A percentile compares a stretch with the other conserved stretches of the same genome.
phyloP scores from a whole-genome alignment of 2,329 filamentous ascomycete species.

The Leptographium lundbergii region DNA sequence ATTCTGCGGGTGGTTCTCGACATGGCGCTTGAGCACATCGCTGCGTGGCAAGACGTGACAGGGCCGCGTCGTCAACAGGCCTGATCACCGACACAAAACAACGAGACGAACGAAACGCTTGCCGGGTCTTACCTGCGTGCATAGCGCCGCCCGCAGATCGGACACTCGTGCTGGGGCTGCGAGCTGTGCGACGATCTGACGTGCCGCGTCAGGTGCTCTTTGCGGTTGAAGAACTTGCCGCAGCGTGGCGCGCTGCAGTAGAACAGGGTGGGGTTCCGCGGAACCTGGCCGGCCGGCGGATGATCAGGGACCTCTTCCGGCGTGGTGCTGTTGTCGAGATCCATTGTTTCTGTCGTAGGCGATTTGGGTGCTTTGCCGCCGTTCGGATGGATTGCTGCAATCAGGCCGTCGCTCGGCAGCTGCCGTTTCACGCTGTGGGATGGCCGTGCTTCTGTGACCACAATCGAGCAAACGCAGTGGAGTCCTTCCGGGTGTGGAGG shows the following conservation, averaged over 20 bases:
- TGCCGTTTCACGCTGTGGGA: background rate
- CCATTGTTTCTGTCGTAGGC: background rate
- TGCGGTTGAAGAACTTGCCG: slow-evolving; percentile 4
- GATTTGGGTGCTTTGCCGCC: background rate
- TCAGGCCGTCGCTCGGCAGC: background rate
- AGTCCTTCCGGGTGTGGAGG: background rate
- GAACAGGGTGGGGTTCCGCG: background rate
- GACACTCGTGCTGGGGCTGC: slow-evolving; percentile 2
- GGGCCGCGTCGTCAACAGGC: too few relatives aligned
- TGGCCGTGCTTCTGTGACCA: background rate
- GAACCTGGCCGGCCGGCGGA: background rate
- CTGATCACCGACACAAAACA: background rate
- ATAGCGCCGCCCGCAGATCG: slow-evolving; percentile 2
- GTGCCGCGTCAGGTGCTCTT: slow-evolving; percentile 4
- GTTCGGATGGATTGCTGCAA: background rate
- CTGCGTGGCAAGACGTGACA: background rate
- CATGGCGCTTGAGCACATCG: slow-evolving; percentile 4
- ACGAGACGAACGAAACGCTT: background rate
- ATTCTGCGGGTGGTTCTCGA: slow-evolving; percentile 4
- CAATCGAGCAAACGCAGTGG: background rate
- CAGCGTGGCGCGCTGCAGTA: slow-evolving; percentile 1
- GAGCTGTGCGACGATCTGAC: slow-evolving; percentile 3
- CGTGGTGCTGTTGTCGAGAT: background rate
- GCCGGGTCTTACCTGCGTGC: background rate
- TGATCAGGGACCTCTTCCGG: background rate